Evolutionary conservation across 306 rosid genomes (phyloP).

Genomic region (Cicer judaicum): DNA sequence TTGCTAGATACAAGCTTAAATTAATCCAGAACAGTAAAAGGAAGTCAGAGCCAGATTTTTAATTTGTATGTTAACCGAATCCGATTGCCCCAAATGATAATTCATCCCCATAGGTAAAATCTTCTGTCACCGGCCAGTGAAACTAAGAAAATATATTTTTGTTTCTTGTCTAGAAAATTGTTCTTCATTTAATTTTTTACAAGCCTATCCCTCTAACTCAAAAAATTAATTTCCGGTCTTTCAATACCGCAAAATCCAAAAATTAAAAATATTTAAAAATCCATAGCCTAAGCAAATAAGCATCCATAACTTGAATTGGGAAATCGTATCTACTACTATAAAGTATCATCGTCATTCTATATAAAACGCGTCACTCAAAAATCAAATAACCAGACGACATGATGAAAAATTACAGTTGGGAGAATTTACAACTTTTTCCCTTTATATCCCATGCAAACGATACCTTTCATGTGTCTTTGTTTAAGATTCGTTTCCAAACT

Average conservation of each 20-base stretch:
- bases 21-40: no score
- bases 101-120: no score
- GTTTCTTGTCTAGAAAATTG: no score
- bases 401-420: slow-evolving; percentile 43
- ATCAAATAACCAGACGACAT: slow-evolving; percentile 25
- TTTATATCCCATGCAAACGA: not conserved
- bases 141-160: not conserved
- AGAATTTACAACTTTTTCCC: slow-evolving; percentile 54
- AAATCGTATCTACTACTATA: slow-evolving; percentile 5
- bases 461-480: slow-evolving; percentile 30
- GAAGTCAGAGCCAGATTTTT: no score
- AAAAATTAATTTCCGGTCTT: not conserved
- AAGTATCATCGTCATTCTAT: not conserved
- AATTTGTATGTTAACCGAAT: no score
- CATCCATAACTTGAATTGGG: slow-evolving; percentile 22
- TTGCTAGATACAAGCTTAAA: no score
- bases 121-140: no score
- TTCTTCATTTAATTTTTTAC: no score
- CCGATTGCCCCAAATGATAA: no score
- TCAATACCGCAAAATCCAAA: not conserved
- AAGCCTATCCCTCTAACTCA: no score
- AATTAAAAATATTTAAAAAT: not conserved
- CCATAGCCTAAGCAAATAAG: slow-evolving; percentile 15
- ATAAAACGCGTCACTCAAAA: slow-evolving; percentile 20
- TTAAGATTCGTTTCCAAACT: no score